These are phyloP conservation scores for Purpureocillium lavendulum DNA, from an alignment of 2,329 filamentous ascomycete species.

Conservation along the genomic window DNA sequence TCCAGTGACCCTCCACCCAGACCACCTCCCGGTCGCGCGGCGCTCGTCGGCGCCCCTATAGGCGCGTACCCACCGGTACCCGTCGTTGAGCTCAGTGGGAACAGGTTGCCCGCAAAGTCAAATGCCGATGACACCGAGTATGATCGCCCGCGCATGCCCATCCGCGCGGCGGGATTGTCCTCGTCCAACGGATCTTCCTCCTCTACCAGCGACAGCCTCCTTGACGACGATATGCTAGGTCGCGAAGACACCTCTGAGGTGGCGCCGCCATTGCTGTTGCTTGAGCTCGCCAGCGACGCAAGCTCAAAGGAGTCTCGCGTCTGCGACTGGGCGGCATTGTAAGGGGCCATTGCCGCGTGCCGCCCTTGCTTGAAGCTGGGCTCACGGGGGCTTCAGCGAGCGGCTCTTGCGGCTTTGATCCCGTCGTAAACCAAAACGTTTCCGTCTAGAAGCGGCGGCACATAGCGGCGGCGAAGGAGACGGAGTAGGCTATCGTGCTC, in stretches of 20 bases:
- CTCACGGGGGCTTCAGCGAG: neutral
- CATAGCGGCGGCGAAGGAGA: constrained; percentile 14
- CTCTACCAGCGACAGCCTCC: constrained; percentile 73
- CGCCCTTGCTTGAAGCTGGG: too few relatives aligned
- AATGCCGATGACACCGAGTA: constrained; percentile 92
- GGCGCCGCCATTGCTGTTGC: constrained; percentile 43
- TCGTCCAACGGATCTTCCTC: constrained; percentile 68
- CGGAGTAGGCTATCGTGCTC: constrained; percentile 1
- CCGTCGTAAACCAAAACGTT: neutral
- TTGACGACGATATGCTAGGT: constrained; percentile 87
- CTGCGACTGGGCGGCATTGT: constrained; percentile 31
- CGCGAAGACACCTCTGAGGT: constrained; percentile 61
- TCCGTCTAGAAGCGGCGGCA: constrained; percentile 11
- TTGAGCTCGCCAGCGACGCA: constrained; percentile 85
- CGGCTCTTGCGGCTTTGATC: neutral
- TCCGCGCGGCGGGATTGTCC: constrained; percentile 40
- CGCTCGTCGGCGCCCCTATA: constrained; percentile 65
- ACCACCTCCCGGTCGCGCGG: constrained; percentile 35
- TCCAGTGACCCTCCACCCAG: constrained; percentile 75
- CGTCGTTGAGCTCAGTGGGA: constrained; percentile 79
- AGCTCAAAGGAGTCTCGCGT: constrained; percentile 92
- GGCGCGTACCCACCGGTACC: constrained; percentile 70
- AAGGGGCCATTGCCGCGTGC: constrained; percentile 22
- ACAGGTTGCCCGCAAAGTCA: constrained; percentile 88
- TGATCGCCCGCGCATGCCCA: constrained; percentile 42